Percentiles rank a stretch among this genome's conserved stretches.
Conservation (phyloP, 495 filamentous ascomycete species). For the Penicillium robsamsonii region DNA sequence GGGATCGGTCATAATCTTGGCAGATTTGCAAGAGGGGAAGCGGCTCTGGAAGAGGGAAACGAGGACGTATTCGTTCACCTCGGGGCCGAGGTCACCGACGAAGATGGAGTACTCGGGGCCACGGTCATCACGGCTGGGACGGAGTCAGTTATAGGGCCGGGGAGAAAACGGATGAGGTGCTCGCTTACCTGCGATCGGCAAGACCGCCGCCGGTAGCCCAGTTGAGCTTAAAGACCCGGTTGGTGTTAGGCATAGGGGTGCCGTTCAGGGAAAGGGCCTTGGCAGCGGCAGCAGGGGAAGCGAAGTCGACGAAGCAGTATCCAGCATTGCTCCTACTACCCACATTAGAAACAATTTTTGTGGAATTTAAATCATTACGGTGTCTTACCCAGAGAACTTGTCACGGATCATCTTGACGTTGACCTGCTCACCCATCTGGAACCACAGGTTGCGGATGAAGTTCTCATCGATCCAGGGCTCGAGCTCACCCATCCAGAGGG, state of each 20-base stretch:
- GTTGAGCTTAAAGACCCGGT: conserved; percentile 96
- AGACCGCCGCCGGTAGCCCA: conserved; percentile 97
- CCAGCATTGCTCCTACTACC: conserved; percentile 83
- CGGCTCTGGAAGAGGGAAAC: conserved; percentile 95
- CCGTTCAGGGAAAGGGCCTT: conserved; percentile 91
- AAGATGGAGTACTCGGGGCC: conserved; percentile 97
- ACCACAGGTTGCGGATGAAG: conserved; percentile 93
- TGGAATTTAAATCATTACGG: neutral
- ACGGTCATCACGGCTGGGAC: conserved; percentile 78
- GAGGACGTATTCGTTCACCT: conserved; percentile 98
- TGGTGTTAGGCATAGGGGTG: conserved; percentile 87
- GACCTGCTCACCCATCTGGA: conserved; percentile 84
- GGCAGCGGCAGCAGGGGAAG: conserved; percentile 75
- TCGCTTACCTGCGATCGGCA: conserved; percentile 79
- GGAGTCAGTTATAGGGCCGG: neutral
- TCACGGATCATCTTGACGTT: conserved; percentile 99
- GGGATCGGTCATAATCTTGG: conserved; percentile 99
- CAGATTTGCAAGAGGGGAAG: conserved; percentile 96
- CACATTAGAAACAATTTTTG: conserved; percentile 45
- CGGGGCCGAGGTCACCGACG: conserved; percentile 94
- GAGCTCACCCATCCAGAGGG: conserved; percentile 97
- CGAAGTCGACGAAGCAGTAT: conserved; percentile 98
- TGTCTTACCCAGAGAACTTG: conserved; percentile 93
- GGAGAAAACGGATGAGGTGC: neutral
- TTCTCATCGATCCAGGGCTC: conserved; percentile 99